These are phyloP conservation scores for Trichosanthes truncata DNA, from an alignment of 306 rosid species.

Conservation along the genomic window DNA sequence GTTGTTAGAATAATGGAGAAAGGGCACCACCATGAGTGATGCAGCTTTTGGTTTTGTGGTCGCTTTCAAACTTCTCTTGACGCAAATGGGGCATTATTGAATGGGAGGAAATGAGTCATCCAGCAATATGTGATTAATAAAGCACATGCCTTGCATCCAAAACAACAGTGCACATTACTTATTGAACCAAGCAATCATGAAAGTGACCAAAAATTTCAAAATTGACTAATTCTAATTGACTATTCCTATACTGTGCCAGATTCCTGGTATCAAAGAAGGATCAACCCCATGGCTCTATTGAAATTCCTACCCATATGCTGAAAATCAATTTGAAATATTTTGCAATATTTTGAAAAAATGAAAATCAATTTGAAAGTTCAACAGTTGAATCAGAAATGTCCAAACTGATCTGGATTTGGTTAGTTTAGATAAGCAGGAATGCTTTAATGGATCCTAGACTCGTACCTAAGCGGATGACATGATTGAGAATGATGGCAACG, in stretches of 20 bases:
- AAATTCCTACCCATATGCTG: background rate
- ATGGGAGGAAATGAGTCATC: slow-evolving; percentile 4
- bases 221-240: background rate
- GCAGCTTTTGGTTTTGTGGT: background rate
- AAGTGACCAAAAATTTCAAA: background rate
- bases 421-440: background rate
- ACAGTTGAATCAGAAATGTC: background rate
- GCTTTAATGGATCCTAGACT: background rate
- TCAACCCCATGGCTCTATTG: background rate
- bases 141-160: slow-evolving; percentile 12
- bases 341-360: background rate
- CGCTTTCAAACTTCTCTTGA: slow-evolving; percentile 2
- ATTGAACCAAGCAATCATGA: background rate
- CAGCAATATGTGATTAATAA: slow-evolving; percentile 11
- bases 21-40: background rate
- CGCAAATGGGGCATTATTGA: background rate
- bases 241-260: background rate
- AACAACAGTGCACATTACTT: background rate
- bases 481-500: slow-evolving; percentile 8
- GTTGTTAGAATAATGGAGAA: slow-evolving; percentile 6
- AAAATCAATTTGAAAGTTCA: background rate
- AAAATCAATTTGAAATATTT: background rate
- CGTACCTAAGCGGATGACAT: background rate
- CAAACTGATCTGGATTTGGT: background rate
- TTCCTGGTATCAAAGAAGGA: background rate